Evolutionary conservation across 805 yeast species (phyloP).

Genomic region (Geotrichum ghanense): DNA sequence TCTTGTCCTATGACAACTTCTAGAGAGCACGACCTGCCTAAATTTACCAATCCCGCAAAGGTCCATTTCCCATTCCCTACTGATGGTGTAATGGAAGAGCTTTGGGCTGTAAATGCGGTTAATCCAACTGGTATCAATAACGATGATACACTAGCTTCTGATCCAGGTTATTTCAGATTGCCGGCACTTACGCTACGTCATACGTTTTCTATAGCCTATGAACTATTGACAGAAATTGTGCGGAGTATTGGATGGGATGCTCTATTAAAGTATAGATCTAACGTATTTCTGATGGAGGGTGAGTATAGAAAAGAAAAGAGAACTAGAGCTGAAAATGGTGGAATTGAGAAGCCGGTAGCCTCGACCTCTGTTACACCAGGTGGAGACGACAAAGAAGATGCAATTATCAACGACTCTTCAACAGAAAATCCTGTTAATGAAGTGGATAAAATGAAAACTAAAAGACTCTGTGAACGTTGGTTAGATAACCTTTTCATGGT

Average conservation of each 20-base stretch:
- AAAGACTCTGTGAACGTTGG: conserved; percentile 67
- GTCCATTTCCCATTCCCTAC: conserved; percentile 39
- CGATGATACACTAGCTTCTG: conserved; percentile 25
- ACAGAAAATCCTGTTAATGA: neutral
- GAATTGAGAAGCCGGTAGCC: neutral
- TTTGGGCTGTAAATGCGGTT: conserved; percentile 30
- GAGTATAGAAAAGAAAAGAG: conserved; percentile 38
- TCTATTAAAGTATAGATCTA: conserved; percentile 51
- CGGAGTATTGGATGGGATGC: conserved; percentile 76
- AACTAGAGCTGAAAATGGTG: conserved; percentile 8
- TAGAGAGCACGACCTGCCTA: conserved; percentile 34
- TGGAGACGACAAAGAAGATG: neutral
- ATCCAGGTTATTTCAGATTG: conserved; percentile 38
- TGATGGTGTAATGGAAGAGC: conserved; percentile 40
- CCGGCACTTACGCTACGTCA: conserved; percentile 42
- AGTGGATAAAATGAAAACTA: conserved; percentile 24
- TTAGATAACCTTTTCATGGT: conserved; percentile 62
- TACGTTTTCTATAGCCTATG: conserved; percentile 52
- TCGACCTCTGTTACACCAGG: neutral
- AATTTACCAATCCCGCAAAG: conserved; percentile 33
- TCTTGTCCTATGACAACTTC: conserved; percentile 59
- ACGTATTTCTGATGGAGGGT: conserved; percentile 71
- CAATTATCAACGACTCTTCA: conserved; percentile 5
- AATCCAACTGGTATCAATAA: conserved; percentile 21
- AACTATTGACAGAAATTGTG: conserved; percentile 56